A percentile compares a stretch with the other conserved stretches of the same genome.
phyloP scores from a whole-genome alignment of 2,329 filamentous ascomycete species.

The Tothia fuscella region DNA sequence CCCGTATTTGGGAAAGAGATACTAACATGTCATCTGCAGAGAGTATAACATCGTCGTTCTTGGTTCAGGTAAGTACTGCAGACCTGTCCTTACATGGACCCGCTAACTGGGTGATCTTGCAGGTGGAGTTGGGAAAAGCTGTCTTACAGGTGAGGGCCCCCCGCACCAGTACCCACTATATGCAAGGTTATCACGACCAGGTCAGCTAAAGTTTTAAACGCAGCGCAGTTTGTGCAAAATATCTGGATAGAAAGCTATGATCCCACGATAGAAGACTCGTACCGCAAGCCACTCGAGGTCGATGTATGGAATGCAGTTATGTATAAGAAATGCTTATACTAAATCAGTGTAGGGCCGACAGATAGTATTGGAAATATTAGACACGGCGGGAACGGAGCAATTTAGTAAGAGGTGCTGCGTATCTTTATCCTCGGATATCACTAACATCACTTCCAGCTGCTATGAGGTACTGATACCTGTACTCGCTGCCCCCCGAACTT shows the following conservation, averaged over 20 bases:
- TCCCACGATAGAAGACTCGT: conserved; percentile 51
- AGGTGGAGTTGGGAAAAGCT: conserved; percentile 89
- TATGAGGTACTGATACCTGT: conserved; percentile 38
- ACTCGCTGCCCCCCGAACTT: conserved; percentile 2
- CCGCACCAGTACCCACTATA: conserved; percentile 5
- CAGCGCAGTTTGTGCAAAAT: conserved; percentile 83
- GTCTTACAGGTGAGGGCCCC: conserved; percentile 60
- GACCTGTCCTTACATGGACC: conserved; percentile 17
- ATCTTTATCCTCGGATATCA: neutral
- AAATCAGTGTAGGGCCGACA: conserved; percentile 55
- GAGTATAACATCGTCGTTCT: conserved; percentile 33
- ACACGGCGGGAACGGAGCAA: conserved; percentile 85
- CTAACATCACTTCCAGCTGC: conserved; percentile 29
- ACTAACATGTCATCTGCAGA: conserved; percentile 12
- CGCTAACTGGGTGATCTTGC: conserved; percentile 14
- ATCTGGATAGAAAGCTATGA: conserved; percentile 76
- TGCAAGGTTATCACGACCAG: conserved; percentile 14
- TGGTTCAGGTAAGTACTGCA: conserved; percentile 23
- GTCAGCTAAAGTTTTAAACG: conserved; percentile 5
- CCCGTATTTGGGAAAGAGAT: neutral
- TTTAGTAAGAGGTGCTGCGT: conserved; percentile 55
- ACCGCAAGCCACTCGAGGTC: conserved; percentile 53
- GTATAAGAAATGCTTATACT: conserved; percentile 11
- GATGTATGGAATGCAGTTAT: conserved; percentile 53
- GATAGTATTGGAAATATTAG: conserved; percentile 81